Base-by-base conservation (phyloP, 192 early-diverging fungal species). In the Coemansia sp. region DNA sequence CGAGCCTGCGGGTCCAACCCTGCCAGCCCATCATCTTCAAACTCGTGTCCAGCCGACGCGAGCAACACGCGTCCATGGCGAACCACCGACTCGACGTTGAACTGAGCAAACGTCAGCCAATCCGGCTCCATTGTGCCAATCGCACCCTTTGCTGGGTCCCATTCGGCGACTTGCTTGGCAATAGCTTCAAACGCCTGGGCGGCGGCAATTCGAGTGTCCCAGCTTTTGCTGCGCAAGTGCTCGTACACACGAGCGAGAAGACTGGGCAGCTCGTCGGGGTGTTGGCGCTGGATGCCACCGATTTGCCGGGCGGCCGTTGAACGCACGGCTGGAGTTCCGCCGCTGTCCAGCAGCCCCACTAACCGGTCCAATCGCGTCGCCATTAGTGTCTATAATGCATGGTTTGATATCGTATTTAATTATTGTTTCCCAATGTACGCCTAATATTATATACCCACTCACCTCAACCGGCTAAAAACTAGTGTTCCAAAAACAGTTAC, bases 161-260 rank as follows among this genome's bases (percentile, higher is more conserved):
- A 99, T 31, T 87, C 87, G 26, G 89, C 85, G 3, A 99, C 94
- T 74, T 96, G 91, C 39, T 84, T 75, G 48, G 93, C 92, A 65
- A 99, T 96, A 5, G 91, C 90, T 57, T 95, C 93, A 6, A 99
- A 73, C 6, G 97, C 95, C 43, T 89, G 85, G 3, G 91, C 92
- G 0, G 94, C 94, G n/a, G 97, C 97, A 35, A 90, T 86, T 3
- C 97, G 93, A 14, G 96, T 96, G 51, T 94, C 94, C 97, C 97
- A 99, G 64, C 85, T 86, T 70, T 89, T 89, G 71, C 89, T 94
- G 29, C 94, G 84, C 2, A 99, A 74, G 65, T 95, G 90, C 27
- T 65, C 72, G 68, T 80, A 65, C 12, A 74, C 73, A 39, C 82
- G 69, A 51, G 84, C 85, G 29, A 99, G 82, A 8, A 99, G 85